Evolutionary conservation across 2,329 filamentous ascomycete genomes (phyloP).

Genomic region (Claviceps cyperi): DNA sequence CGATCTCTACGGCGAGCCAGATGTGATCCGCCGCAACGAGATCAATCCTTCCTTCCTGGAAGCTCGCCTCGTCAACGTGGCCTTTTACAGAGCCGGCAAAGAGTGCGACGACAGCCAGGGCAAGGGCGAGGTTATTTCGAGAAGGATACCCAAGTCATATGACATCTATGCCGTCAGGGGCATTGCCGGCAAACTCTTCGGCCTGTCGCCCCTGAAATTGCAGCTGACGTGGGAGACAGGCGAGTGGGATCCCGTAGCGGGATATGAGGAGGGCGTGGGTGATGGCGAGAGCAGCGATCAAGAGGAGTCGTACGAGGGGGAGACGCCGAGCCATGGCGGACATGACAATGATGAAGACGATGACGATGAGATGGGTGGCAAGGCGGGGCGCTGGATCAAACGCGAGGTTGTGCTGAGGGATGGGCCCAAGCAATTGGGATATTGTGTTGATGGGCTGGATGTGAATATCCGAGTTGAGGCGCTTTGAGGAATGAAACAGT

Average conservation of each 20-base stretch:
- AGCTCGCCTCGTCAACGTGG: slow-evolving; percentile 57
- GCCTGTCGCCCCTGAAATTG: slow-evolving; percentile 46
- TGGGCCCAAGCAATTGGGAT: slow-evolving; percentile 68
- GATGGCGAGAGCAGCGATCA: slow-evolving; percentile 39
- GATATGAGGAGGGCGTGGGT: slow-evolving; percentile 43
- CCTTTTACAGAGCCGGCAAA: slow-evolving; percentile 24
- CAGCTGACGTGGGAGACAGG: slow-evolving; percentile 76
- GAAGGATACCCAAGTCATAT: slow-evolving; percentile 57
- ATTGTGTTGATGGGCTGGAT: slow-evolving; percentile 62
- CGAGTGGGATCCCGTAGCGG: slow-evolving; percentile 69
- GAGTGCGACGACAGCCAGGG: neutral
- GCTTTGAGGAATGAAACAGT: neutral
- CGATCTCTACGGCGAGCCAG: slow-evolving; percentile 57
- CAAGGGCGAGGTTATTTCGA: slow-evolving; percentile 16
- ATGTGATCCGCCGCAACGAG: slow-evolving; percentile 39
- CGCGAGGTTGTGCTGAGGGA: slow-evolving; percentile 69
- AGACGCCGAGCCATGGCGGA: neutral
- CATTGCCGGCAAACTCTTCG: slow-evolving; percentile 58
- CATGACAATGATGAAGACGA: neutral
- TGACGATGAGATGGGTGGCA: slow-evolving; percentile 10
- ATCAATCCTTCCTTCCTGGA: slow-evolving; percentile 71
- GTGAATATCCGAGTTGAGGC: slow-evolving; percentile 57
- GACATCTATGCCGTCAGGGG: slow-evolving; percentile 74
- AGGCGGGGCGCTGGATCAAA: slow-evolving; percentile 50
- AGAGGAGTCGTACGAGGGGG: slow-evolving; percentile 19